Conservation (phyloP, 2,329 filamentous ascomycete genomes). For the Ophiostoma quercus region DNA sequence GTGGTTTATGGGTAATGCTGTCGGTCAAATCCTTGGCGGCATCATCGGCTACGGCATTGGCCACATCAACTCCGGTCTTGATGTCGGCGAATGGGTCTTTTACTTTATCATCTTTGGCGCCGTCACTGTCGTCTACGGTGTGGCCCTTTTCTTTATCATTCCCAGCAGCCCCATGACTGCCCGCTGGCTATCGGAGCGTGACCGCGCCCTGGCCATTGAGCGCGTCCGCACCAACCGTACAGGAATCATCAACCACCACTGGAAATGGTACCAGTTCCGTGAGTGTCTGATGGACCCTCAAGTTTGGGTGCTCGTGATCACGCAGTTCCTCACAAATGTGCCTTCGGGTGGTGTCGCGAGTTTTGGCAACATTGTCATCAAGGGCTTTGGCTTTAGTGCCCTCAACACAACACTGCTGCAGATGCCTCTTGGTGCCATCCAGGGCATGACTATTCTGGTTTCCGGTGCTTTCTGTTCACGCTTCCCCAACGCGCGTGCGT, state of each 20-base stretch:
- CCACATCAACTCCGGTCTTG: neutral
- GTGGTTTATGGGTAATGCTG: neutral
- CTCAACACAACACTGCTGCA: constrained; percentile 61
- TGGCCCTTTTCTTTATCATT: constrained; percentile 47
- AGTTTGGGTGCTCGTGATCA: constrained; percentile 37
- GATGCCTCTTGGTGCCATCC: constrained; percentile 59
- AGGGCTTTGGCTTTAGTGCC: constrained; percentile 57
- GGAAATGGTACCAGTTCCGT: constrained; percentile 56
- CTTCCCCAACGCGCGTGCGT: constrained; percentile 49
- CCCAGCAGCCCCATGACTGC: constrained; percentile 41
- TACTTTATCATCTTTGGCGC: constrained; percentile 51
- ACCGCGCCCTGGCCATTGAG: constrained; percentile 48
- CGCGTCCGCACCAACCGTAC: constrained; percentile 61
- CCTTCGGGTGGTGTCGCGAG: constrained; percentile 31
- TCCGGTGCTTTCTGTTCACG: constrained; percentile 49
- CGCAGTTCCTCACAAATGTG: constrained; percentile 13
- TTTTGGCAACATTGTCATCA: constrained; percentile 41
- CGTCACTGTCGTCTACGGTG: constrained; percentile 45
- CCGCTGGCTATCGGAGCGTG: constrained; percentile 50
- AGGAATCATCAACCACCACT: constrained; percentile 63
- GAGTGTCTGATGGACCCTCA: constrained; percentile 38
- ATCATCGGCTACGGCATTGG: neutral
- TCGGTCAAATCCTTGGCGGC: neutral
- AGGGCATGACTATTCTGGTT: constrained; percentile 36
- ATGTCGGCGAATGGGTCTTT: constrained; percentile 54